Conservation (phyloP, 768 basidiomycete species). For the Suillus alpinus region DNA sequence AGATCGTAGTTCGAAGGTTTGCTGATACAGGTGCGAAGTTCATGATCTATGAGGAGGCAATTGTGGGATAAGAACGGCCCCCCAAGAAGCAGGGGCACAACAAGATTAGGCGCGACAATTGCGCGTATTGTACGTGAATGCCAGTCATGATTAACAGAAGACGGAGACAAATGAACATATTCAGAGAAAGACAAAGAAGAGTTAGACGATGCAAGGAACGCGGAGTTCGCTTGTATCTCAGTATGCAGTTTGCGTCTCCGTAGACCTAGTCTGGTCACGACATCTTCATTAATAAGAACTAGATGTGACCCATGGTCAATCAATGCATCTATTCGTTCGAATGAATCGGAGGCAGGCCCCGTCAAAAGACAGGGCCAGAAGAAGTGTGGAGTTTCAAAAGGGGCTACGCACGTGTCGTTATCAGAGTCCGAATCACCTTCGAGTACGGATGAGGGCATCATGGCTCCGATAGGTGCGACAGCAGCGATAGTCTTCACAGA, state of each 20-base stretch:
- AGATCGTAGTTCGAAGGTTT: too few species aligned
- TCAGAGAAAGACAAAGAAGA: background rate
- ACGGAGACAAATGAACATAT: background rate
- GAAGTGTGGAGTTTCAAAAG: background rate
- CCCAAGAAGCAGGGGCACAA: background rate
- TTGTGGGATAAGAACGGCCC: background rate
- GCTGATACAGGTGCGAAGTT: too few species aligned
- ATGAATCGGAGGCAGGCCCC: background rate
- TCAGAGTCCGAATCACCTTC: background rate
- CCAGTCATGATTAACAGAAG: background rate
- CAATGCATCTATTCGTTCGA: background rate
- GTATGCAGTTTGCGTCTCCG: background rate
- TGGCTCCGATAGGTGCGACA: background rate
- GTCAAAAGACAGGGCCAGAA: background rate
- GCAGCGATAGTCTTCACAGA: background rate
- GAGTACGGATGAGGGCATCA: background rate
- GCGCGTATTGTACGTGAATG: background rate
- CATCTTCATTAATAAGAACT: background rate
- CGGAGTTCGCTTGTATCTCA: background rate
- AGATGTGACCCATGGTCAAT: background rate
- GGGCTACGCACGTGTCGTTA: background rate
- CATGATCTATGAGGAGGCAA: background rate
- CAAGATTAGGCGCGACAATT: background rate
- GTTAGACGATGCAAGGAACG: rapidly evolving
- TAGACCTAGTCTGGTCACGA: background rate